Evolutionary conservation across 768 basidiomycete species (phyloP).

Genomic region (Mycena galopus): DNA sequence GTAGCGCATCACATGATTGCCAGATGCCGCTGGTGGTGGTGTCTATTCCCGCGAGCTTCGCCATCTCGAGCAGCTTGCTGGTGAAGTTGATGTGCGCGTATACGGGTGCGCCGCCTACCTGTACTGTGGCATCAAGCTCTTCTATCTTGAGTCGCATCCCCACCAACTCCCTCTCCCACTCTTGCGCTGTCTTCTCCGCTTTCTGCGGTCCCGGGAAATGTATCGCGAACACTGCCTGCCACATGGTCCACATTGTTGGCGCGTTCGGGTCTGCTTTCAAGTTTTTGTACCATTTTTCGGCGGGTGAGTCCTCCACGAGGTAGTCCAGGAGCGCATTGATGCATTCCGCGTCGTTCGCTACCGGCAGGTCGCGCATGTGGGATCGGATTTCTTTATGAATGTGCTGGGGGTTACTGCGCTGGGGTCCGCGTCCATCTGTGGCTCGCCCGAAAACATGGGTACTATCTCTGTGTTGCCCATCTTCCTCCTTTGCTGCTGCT

Average conservation of each 20-base stretch:
- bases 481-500: background rate
- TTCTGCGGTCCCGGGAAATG: background rate
- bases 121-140: slow-evolving; percentile 24
- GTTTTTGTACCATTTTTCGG: background rate
- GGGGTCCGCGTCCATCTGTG: background rate
- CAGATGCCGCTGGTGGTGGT: no score
- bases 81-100: slow-evolving; percentile 25
- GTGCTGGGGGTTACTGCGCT: background rate
- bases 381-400: background rate
- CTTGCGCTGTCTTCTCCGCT: slow-evolving; percentile 13
- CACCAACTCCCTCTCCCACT: slow-evolving; percentile 27
- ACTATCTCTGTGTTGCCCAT: background rate
- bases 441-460: background rate
- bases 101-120: no score
- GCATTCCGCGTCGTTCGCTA: background rate
- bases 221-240: background rate
- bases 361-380: background rate
- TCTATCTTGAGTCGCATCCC: slow-evolving; percentile 20
- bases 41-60: background rate
- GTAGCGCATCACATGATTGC: no score
- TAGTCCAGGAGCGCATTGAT: background rate
- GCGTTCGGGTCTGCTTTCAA: background rate
- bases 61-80: slow-evolving; percentile 16
- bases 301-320: background rate
- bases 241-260: background rate